phyloP scores from a whole-genome alignment of 2,329 filamentous ascomycete genomes.

The Ilyonectria sp. region DNA sequence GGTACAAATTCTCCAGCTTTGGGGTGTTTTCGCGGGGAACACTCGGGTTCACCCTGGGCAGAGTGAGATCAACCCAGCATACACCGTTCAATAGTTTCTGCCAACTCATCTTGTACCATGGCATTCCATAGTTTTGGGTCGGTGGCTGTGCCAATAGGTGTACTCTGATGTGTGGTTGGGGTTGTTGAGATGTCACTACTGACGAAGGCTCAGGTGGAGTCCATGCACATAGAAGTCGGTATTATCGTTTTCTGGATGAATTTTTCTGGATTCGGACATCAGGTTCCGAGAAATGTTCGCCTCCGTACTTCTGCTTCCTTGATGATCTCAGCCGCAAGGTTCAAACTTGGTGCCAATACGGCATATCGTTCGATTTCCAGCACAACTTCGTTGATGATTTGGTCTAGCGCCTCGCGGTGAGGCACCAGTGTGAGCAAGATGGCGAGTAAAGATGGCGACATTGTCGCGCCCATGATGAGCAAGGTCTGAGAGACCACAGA shows the following conservation, averaged over 20 bases:
- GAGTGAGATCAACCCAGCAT: slow-evolving; percentile 1
- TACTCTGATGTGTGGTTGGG: neutral
- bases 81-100: neutral
- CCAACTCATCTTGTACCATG: neutral
- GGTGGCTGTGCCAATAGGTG: neutral
- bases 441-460: slow-evolving; percentile 80
- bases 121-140: neutral
- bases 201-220: neutral
- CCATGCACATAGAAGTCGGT: neutral
- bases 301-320: slow-evolving; percentile 83
- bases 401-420: slow-evolving; percentile 75
- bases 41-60: slow-evolving; percentile 10
- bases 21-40: slow-evolving; percentile 18
- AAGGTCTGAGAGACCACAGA: slow-evolving; percentile 88
- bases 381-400: slow-evolving; percentile 84
- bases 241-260: neutral
- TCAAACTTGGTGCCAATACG: slow-evolving; percentile 82
- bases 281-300: slow-evolving; percentile 72
- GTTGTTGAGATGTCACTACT: neutral
- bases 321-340: slow-evolving; percentile 84
- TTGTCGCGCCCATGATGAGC: slow-evolving; percentile 87
- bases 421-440: slow-evolving; percentile 73
- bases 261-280: slow-evolving; percentile 41
- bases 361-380: slow-evolving; percentile 82
- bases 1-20: slow-evolving; percentile 20